Evolutionary conservation across 768 basidiomycete genomes (phyloP), one percentile per base, ranked within the genome.

Genomic region (Panaeolus cyanescens): DNA sequence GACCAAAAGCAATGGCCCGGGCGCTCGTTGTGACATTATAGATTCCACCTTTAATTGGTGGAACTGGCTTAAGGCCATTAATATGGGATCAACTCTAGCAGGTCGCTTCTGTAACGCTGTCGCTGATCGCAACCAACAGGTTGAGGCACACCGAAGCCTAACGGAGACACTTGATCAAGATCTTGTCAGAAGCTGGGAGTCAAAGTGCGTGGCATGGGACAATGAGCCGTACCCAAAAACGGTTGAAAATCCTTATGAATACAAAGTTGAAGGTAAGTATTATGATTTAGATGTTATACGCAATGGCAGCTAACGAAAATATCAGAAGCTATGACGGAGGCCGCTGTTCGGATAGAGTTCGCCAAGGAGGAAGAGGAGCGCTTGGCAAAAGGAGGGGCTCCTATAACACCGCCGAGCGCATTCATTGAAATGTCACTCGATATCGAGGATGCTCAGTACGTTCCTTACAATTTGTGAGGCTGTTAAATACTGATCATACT

Each of bases 31-130:
- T 1, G 60, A 61, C 10, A 40, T 59, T 0, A 40, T 64, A 0
- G 60, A 64, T 25, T 50, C 55, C 20, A 50, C 61, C n/a, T 61
- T 64, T 30, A 54, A 55, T 15, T 55, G 39, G 19, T 64, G 63
- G 63, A 75, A 75, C 59, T 75, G 72, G 71, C 20, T 60, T 39
- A 75, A 73, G 39, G 55, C 66, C 19, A 40, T 60, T 4, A 50
- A 17, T 4, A 20, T 58, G 37, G 65, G 65, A 0, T 30, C 13
- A 12, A 59, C 59, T 3, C 32, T 60, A 5, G 53, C 37, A 12
- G 9, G 22, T n/a, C 17, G 30, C 8, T 63, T 59, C 50, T 34
- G 37, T 7, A 56, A 13, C 5, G 65, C 58, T 1, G 22, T 65
- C 0, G 33, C 57, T 0, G 32, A 63, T 2, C 32, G 62, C 31